Evolutionary conservation across 352 stramenopile genomes (phyloP).

Genomic region (Phytophthora foliorum): DNA sequence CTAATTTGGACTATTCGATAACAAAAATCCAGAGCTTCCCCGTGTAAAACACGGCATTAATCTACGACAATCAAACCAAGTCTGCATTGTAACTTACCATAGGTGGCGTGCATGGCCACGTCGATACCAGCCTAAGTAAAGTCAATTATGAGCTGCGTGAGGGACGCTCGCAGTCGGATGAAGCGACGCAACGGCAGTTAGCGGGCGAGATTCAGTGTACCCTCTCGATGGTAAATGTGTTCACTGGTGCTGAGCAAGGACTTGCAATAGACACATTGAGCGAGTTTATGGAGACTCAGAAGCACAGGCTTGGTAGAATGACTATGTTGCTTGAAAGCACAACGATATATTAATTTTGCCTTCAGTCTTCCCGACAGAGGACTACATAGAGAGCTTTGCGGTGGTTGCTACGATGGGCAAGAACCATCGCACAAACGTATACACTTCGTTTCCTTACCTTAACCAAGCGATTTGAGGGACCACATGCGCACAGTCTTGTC

Average conservation of each 20-base stretch:
- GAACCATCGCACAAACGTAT: conserved; percentile 1
- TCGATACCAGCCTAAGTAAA: not conserved
- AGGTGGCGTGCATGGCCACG: conserved; percentile 26
- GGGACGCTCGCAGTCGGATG: no score
- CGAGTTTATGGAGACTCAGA: no score
- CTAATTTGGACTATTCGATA: no score
- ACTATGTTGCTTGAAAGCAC: not conserved
- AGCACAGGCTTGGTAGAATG: no score
- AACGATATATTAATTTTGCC: not conserved
- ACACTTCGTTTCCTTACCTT: conserved; percentile 27
- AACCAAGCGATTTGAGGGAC: conserved; percentile 39
- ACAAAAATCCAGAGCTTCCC: no score
- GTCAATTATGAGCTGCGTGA: conserved; percentile 1
- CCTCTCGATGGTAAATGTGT: no score
- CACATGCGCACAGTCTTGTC: conserved; percentile 76
- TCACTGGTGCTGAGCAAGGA: no score
- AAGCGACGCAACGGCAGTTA: conserved; percentile 1
- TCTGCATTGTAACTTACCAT: conserved; percentile 14
- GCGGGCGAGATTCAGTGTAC: no score
- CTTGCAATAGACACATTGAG: no score
- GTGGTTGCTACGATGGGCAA: conserved; percentile 8
- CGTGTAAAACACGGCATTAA: no score
- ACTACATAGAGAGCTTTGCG: not conserved
- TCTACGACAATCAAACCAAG: not conserved
- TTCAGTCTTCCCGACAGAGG: no score